Base-by-base conservation (phyloP, 371 early-diverging fungal species). In the Zopfochytrium polystomum region DNA sequence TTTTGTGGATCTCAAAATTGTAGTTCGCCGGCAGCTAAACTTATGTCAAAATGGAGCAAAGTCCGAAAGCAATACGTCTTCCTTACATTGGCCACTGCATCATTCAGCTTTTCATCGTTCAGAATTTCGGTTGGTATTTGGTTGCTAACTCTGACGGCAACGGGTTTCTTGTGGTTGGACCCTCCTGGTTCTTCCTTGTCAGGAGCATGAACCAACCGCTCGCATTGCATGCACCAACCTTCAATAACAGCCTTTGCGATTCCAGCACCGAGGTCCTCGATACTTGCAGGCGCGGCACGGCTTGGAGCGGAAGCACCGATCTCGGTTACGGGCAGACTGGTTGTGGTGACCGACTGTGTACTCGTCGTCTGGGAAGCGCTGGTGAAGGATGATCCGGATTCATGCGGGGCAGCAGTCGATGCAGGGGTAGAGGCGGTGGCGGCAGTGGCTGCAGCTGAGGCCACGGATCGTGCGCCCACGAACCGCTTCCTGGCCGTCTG, bases 1-100 rank as follows among this genome's bases (percentile, higher is more conserved):
- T 91, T 74, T 99, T 99, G 75, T 92, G 89, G 48, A 99, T 92
- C 77, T 99, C 99, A 85, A 99, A 99, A 80, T 96, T 99, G 80
- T 99, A 99, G 76, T 99, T 99, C 46, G 80, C 65, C 15, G 99
- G 99, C 3, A 99, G 68, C 49, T 52, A 18, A n/a, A n/a, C n/a
- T n/a, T 22, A 56, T 46, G 18, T n/a, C 22, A 26, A 42, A 20
- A n/a, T 6, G 38, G 55, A 42, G n/a, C 1, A 2, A 31, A 5
- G 27, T 7, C 30, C 23, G 23, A 33, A n/a, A n/a, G n/a, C n/a
- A n/a, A n/a, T n/a, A n/a, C n/a, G n/a, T n/a, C n/a, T 18, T 22
- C 27, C 38, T n/a, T 47, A 23, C 20, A 30, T 15, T 43, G n/a
- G 0, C 47, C 49, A 26, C 22, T 9, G 93, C 91, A 47, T 85